A percentile compares a stretch with the other conserved stretches of the same genome.
Evolutionary conservation across 2,329 filamentous ascomycete genomes (phyloP).

Genomic region (Eutypa lata): DNA sequence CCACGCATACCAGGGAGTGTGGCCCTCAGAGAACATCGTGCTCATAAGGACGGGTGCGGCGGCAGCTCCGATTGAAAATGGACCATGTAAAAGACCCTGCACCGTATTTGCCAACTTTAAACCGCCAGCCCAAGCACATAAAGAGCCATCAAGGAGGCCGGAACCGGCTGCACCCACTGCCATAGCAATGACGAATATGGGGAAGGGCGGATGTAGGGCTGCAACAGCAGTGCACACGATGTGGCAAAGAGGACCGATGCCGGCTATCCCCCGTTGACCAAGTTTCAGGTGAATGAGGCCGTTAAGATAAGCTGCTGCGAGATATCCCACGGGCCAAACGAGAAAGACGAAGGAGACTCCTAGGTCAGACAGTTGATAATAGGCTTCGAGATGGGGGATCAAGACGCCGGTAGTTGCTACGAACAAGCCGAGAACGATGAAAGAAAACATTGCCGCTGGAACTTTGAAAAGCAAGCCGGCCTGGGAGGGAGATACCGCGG

Average conservation of each 20-base stretch:
- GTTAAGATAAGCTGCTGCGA: slow-evolving; percentile 37
- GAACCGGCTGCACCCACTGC: slow-evolving; percentile 33
- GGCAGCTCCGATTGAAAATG: slow-evolving; percentile 35
- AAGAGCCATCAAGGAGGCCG: slow-evolving; percentile 40
- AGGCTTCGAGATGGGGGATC: slow-evolving; percentile 31
- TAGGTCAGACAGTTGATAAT: slow-evolving; percentile 40
- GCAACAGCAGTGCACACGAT: slow-evolving; percentile 26
- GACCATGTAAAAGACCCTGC: slow-evolving; percentile 38
- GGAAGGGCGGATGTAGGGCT: slow-evolving; percentile 28
- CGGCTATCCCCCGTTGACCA: slow-evolving; percentile 41
- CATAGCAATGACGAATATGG: slow-evolving; percentile 27
- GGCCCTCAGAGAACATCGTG: slow-evolving; percentile 23
- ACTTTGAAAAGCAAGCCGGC: slow-evolving; percentile 3
- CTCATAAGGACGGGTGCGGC: slow-evolving; percentile 33
- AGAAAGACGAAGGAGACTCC: slow-evolving; percentile 44
- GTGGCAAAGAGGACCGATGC: slow-evolving; percentile 35
- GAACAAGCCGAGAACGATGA: slow-evolving; percentile 22
- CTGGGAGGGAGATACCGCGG: too few relatives aligned
- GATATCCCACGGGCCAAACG: slow-evolving; percentile 39
- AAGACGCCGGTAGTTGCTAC: slow-evolving; percentile 28
- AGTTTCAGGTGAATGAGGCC: slow-evolving; percentile 33
- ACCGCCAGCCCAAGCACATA: slow-evolving; percentile 42
- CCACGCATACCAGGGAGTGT: slow-evolving; percentile 34
- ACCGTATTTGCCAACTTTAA: slow-evolving; percentile 37
- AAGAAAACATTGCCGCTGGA: slow-evolving; percentile 15